Evolutionary conservation across 257 asterid genomes (phyloP).

Genomic region (Mentha longifolia): DNA sequence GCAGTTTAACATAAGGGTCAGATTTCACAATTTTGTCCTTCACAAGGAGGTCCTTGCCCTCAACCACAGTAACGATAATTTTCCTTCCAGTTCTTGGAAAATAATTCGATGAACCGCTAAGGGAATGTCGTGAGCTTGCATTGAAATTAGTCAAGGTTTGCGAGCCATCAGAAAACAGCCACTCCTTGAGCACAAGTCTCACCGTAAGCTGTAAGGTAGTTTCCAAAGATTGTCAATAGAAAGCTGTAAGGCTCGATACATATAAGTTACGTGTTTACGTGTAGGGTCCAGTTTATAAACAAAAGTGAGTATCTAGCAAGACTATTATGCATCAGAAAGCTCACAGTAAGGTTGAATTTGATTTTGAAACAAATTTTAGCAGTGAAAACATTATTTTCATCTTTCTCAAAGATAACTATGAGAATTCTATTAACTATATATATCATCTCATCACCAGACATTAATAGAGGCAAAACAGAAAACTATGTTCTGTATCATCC

Average conservation of each 20-base stretch:
- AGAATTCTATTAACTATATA: neutral
- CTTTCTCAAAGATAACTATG: neutral
- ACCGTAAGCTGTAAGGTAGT: constrained; percentile 70
- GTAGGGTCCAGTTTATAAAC: neutral
- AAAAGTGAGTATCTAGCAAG: neutral
- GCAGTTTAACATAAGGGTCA: constrained; percentile 78
- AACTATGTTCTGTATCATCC: neutral
- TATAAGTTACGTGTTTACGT: neutral
- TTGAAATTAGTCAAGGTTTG: constrained; percentile 50
- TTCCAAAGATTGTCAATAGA: constrained; percentile 24
- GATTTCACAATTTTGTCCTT: constrained; percentile 83
- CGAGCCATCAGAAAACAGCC: constrained; percentile 95
- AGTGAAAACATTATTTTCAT: neutral
- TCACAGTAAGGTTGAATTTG: neutral
- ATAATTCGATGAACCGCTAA: constrained; percentile 52
- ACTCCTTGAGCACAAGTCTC: constrained; percentile 85
- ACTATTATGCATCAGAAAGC: neutral
- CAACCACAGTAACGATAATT: constrained; percentile 68
- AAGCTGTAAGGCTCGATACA: neutral
- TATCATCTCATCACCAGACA: neutral
- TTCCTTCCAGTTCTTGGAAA: constrained; percentile 77
- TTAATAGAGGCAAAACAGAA: neutral
- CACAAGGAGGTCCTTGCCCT: constrained; percentile 73
- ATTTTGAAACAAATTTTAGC: neutral
- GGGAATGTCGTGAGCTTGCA: constrained; percentile 51